These are phyloP conservation scores for Pholiota microspora DNA, from an alignment of 768 basidiomycete species.

Conservation along the genomic window DNA sequence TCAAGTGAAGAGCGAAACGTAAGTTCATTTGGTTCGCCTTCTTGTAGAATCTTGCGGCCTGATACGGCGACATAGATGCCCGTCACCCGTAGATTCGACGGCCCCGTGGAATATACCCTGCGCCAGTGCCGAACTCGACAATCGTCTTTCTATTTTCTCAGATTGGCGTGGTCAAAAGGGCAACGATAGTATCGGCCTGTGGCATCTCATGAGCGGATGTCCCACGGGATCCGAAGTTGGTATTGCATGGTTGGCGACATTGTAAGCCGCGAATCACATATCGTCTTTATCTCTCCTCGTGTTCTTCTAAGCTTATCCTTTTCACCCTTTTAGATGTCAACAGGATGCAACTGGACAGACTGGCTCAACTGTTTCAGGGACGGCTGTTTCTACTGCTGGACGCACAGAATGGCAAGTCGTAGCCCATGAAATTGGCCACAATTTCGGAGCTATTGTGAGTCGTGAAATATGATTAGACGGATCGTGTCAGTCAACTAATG, in stretches of 20 bases:
- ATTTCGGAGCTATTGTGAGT: conserved; percentile 86
- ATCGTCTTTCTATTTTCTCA: conserved; percentile 75
- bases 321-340: conserved; percentile 44
- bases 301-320: background rate
- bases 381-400: conserved; percentile 77
- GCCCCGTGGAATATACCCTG: conserved; percentile 81
- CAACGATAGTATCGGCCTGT: conserved; percentile 75
- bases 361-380: conserved; percentile 66
- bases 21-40: conserved; percentile 15
- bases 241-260: conserved; percentile 84
- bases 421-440: conserved; percentile 82
- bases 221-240: conserved; percentile 81
- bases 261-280: conserved; percentile 39
- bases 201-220: conserved; percentile 88
- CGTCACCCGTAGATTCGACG: conserved; percentile 45
- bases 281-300: background rate
- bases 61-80: conserved; percentile 48
- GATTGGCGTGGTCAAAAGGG: conserved; percentile 77
- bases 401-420: conserved; percentile 82
- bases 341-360: conserved; percentile 44
- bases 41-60: background rate
- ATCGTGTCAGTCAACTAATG: conserved; percentile 11
- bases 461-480: conserved; percentile 4
- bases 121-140: conserved; percentile 53
- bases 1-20: conserved; percentile 62